Evolutionary conservation across 2,329 filamentous ascomycete genomes (phyloP).

Genomic region (Cercospora nicotianae): DNA sequence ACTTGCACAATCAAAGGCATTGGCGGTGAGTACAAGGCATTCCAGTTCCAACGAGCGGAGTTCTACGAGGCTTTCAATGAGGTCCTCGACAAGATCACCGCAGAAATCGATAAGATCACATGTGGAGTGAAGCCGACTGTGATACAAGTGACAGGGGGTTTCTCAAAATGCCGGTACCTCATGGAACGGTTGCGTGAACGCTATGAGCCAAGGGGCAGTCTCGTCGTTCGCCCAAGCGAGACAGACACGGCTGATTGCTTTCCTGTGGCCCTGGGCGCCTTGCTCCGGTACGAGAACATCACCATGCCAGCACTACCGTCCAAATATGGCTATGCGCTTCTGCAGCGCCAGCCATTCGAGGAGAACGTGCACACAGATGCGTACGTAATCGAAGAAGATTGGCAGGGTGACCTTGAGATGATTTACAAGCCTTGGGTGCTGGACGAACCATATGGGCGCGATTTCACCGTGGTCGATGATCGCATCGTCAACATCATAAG

Average conservation of each 20-base stretch:
- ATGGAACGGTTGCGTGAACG: slow-evolving; percentile 7
- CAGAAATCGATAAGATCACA: slow-evolving; percentile 2
- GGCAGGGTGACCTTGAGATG: background rate
- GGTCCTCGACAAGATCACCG: slow-evolving; percentile 6
- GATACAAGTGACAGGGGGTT: slow-evolving; percentile 18
- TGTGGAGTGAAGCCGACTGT: background rate
- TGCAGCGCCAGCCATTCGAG: slow-evolving; percentile 12
- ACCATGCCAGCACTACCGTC: slow-evolving; percentile 3
- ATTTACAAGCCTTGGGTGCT: slow-evolving; percentile 11
- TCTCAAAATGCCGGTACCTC: slow-evolving; percentile 16
- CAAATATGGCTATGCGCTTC: slow-evolving; percentile 15
- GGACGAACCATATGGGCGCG: background rate
- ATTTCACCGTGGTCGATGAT: slow-evolving; percentile 14
- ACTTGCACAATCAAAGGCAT: slow-evolving; percentile 1
- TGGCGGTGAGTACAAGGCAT: background rate
- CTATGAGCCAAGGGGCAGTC: slow-evolving; percentile 6
- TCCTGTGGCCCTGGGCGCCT: slow-evolving; percentile 16
- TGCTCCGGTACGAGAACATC: slow-evolving; percentile 18
- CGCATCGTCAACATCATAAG: slow-evolving; percentile 14
- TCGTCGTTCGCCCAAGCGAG: slow-evolving; percentile 11
- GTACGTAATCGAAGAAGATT: background rate
- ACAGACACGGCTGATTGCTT: slow-evolving; percentile 1
- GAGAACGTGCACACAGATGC: slow-evolving; percentile 13
- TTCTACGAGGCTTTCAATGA: slow-evolving; percentile 13
- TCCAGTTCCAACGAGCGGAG: background rate